Evolutionary conservation across 2,329 filamentous ascomycete species (phyloP).

Genomic region (Colletotrichum orchidophilum): DNA sequence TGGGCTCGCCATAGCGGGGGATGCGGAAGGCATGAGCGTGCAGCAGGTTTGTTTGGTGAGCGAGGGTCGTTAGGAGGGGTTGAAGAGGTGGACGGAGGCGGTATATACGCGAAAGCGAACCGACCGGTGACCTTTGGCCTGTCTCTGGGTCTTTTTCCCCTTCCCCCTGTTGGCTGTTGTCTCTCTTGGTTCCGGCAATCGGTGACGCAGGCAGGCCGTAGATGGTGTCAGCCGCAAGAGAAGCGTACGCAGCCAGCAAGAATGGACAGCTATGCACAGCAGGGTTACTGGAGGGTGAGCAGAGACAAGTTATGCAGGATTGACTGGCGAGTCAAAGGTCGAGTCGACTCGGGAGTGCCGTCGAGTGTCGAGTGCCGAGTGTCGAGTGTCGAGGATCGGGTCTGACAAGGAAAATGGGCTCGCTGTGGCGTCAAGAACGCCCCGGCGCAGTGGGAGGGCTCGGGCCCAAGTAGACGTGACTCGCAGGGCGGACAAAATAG

Average conservation of each 20-base stretch:
- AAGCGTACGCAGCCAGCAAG: slow-evolving; percentile 10
- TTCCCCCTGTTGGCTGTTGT: not conserved
- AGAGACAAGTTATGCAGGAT: slow-evolving; percentile 21
- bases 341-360: slow-evolving; percentile 16
- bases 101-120: slow-evolving; percentile 29
- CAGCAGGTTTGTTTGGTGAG: not conserved
- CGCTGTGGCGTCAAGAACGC: slow-evolving; percentile 37
- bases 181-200: slow-evolving; percentile 12
- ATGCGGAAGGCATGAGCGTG: slow-evolving; percentile 30
- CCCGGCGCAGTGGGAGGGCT: slow-evolving; percentile 34
- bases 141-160: not conserved
- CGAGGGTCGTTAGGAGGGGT: slow-evolving; percentile 1
- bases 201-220: slow-evolving; percentile 5
- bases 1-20: slow-evolving; percentile 31
- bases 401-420: slow-evolving; percentile 22
- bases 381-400: slow-evolving; percentile 22
- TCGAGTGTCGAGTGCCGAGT: slow-evolving; percentile 23
- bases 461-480: slow-evolving; percentile 32
- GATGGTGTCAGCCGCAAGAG: slow-evolving; percentile 24
- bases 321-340: slow-evolving; percentile 18
- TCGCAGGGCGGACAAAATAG: slow-evolving; percentile 37
- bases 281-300: slow-evolving; percentile 9
- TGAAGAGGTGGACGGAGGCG: not conserved
- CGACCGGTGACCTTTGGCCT: slow-evolving; percentile 9
- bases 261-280: not conserved